Evolutionary conservation across 1,284 basidiomycete species (phyloP).

Genomic region (Golubevia sp.): DNA sequence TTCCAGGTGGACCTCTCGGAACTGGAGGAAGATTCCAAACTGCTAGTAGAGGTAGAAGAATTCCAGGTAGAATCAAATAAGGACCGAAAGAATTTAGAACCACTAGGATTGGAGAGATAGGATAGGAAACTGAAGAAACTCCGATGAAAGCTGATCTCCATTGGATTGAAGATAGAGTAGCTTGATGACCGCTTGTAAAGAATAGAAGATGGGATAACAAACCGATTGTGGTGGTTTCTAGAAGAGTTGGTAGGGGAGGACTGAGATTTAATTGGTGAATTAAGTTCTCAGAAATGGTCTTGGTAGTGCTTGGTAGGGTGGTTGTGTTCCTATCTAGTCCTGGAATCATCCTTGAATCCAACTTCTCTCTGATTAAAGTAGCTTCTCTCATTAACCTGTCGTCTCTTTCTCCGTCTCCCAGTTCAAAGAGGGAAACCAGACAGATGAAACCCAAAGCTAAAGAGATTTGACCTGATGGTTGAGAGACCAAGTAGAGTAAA

Average conservation of each 20-base stretch:
- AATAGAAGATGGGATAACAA: conserved; percentile 68
- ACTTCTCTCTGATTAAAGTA: not conserved
- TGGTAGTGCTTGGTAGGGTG: not conserved
- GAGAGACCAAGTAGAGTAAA: conserved; percentile 71
- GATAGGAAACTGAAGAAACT: conserved; percentile 29
- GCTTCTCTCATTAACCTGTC: conserved; percentile 13
- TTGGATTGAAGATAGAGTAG: conserved; percentile 84
- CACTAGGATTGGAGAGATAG: conserved; percentile 47
- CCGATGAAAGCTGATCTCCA: conserved; percentile 88
- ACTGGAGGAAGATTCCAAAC: conserved; percentile 47
- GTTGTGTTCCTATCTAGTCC: not conserved
- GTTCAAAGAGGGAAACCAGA: conserved; percentile 28
- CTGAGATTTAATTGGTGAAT: not conserved
- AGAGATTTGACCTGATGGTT: conserved; percentile 80
- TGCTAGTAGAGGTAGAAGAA: conserved; percentile 22
- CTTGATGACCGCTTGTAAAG: conserved; percentile 89
- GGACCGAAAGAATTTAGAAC: conserved; percentile 48
- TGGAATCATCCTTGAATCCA: not conserved
- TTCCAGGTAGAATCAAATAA: conserved; percentile 23
- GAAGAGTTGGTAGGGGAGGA: conserved; percentile 6
- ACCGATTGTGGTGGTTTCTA: conserved; percentile 24
- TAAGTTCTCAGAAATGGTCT: not conserved
- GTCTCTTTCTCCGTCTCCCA: conserved; percentile 47
- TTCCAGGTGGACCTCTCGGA: conserved; percentile 12
- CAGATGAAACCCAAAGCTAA: conserved; percentile 71